Evolutionary conservation across 1,284 basidiomycete species (phyloP).

Genomic region (Schizophyllum amplum): DNA sequence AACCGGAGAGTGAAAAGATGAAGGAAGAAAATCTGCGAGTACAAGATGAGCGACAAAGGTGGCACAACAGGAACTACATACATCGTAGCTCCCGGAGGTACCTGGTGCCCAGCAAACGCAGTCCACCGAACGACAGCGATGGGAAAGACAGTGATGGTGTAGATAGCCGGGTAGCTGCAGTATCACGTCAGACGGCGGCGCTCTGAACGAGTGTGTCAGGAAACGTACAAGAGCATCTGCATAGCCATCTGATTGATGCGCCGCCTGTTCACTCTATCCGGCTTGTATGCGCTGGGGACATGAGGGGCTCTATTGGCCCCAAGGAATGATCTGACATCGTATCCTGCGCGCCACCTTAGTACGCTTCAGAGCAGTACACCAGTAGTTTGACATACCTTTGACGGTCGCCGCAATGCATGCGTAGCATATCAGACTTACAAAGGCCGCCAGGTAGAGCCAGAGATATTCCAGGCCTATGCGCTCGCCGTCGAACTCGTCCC

Average conservation of each 20-base stretch:
- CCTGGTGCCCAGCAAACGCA: conserved; percentile 23
- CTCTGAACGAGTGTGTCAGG: neutral
- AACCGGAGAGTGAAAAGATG: neutral
- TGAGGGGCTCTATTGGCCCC: neutral
- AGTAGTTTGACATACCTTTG: neutral
- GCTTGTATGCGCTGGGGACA: neutral
- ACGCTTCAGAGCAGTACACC: no score
- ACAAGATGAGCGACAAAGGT: no score
- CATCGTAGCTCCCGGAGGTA: conserved; percentile 31
- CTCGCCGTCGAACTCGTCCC: conserved; percentile 25
- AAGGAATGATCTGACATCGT: neutral
- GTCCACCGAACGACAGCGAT: conserved; percentile 39
- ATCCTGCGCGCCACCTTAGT: neutral
- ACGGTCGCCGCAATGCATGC: conserved; percentile 21
- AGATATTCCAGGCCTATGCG: conserved; percentile 41
- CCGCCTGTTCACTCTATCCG: conserved; percentile 4
- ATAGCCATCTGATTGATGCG: conserved; percentile 28
- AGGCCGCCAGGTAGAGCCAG: conserved; percentile 42
- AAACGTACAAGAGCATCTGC: conserved; percentile 44
- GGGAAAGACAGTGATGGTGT: conserved; percentile 26
- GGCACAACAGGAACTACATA: neutral
- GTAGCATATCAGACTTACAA: conserved; percentile 33
- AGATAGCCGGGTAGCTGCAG: conserved; percentile 25
- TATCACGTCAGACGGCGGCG: neutral
- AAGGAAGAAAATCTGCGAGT: no score